Conservation (phyloP, 371 early-diverging fungal genomes). For the Mortierella sp. region DNA sequence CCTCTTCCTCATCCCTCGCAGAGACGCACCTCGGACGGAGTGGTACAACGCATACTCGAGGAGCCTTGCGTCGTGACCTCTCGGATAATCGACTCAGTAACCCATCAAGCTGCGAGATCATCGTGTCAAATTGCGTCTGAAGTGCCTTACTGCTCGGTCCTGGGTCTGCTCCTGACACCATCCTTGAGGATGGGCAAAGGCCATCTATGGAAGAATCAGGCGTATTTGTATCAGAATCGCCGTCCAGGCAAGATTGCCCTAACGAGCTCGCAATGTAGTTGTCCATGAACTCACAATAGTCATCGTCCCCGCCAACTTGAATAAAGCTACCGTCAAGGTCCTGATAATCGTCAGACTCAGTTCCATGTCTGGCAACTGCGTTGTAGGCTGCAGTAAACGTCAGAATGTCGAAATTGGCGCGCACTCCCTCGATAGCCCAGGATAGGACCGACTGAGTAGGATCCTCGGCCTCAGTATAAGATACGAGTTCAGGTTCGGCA, state of each 20-base stretch:
- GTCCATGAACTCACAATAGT: background rate
- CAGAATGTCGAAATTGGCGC: background rate
- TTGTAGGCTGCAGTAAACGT: background rate
- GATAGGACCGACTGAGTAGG: background rate
- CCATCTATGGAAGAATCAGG: background rate
- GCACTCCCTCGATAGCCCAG: background rate
- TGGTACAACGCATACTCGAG: too few species aligned
- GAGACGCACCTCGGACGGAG: too few species aligned
- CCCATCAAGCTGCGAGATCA: background rate
- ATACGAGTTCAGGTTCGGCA: too few species aligned
- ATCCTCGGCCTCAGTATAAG: too few species aligned
- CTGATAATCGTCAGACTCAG: too few species aligned
- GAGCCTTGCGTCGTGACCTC: too few species aligned
- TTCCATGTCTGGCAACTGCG: background rate
- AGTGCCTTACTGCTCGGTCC: background rate
- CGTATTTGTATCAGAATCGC: background rate
- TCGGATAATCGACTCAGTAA: background rate
- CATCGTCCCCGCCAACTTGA: too few species aligned
- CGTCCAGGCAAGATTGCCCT: background rate
- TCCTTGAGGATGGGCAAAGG: background rate
- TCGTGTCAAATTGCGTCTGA: background rate
- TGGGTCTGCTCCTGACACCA: background rate
- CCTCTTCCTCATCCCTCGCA: too few species aligned
- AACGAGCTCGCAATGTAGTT: background rate
- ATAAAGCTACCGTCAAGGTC: too few species aligned